Base-by-base conservation (phyloP, 2,329 filamentous ascomycete genomes). In the Claviceps monticola region DNA sequence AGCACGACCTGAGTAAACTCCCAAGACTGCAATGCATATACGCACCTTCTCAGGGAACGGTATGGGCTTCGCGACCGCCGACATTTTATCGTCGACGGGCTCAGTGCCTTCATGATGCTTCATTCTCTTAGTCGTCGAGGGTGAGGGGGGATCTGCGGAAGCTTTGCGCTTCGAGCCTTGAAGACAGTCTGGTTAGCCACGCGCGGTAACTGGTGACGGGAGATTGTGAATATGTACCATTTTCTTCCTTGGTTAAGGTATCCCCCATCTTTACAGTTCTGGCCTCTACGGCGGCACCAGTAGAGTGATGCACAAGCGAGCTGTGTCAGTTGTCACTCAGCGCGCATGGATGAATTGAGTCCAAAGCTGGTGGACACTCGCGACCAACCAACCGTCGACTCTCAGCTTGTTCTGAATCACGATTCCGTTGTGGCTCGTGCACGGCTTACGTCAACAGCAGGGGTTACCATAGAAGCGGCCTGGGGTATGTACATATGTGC, bases 31-130 rank as follows among this genome's bases (percentile, higher is more conserved):
- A 34, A 11, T 34, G 9, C 8, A 34, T 34, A 34, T 3, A 37
- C 41, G 19, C 64, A 86, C 84, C 75, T 94, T 96, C 68, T 95
- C 89, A 1, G 89, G 89, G 61, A 93, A 96, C 1, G 86, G 87
- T 38, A 94, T 88, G 17, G 82, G 79, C 58, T 82, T 82, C 58
- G 77, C 74, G 6, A 66, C 67, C 5, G 51, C 53, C 17, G 70
- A 66, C 54, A 76, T 76, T 61, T 78, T 78, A 16, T 74, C 61
- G 8, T 57, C 57, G 8, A 55, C 46, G 13, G 59, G 48, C 13
- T 66, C 64, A 16, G 55, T 55, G 34, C 61, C 58, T 13, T 56
- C 57, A 17, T 66, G 62, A 36, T 75, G 72, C 67, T 85, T 85
- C 42, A 80, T 64, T 59, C 84, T 78, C 68, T 90, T 90, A 17